Evolutionary conservation across 164 flowering plant species (phyloP), one percentile per base, ranked within the genome.

Genomic region (Vitis cinerea): DNA sequence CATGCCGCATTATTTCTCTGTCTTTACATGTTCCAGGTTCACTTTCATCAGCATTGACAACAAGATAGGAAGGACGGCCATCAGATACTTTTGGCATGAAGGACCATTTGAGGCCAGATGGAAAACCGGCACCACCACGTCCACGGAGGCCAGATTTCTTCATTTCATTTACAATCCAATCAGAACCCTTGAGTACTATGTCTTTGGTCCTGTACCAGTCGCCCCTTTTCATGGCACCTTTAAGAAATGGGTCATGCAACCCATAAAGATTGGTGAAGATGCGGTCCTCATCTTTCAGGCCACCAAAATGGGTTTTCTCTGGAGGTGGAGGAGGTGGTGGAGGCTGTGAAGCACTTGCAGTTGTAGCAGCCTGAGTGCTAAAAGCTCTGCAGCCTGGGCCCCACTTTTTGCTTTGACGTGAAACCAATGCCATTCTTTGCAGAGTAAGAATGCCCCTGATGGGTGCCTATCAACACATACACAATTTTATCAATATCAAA

Each of bases 91-190:
- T 95, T 10, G 99, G 98, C 99, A 95, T 95, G 74, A 95, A 95
- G 17, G 97, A 92, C 98, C 98, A 95, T 59, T 95, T 95, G 13
- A 95, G 94, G 60, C 98, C 99, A 71, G 99, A 92, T 31, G 98
- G 96, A 76, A 94, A 95, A 70, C 99, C 99, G 78, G 98, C 99
- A 73, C 98, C 99, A 69, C 99, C 99, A 78, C 98, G 98, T 56
- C 97, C 97, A 66, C 96, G 93, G 61, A 95, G 97, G 49, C 98
- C 98, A 55, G 99, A 95, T 71, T 90, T 92, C 83, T 95, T 95
- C 81, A 95, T 81, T 75, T 95, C 99, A 77, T 84, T 88, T 47
- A 94, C 97, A 72, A 94, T 94, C 97, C 99, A 94, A 76, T 94
- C 99, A 67, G 97, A 12, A 58, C 99, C 99, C 78, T 94, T 94